Base-by-base conservation (phyloP, 176 grass and related monocot genomes). In the Rhynchospora pubera region DNA sequence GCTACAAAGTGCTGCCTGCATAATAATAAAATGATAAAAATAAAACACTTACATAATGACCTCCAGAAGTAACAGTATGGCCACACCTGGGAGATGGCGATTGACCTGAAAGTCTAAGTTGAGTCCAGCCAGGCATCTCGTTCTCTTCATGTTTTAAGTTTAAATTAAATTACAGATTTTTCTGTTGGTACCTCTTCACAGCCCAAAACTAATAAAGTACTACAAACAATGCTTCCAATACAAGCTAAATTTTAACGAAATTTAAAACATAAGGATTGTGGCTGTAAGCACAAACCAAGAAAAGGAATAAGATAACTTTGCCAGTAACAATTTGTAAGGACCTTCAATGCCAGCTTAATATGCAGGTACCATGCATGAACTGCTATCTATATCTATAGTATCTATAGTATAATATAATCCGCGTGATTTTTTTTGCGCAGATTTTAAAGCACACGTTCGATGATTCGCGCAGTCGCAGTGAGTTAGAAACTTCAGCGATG, bases 21-120 rank as follows among this genome's bases (percentile, higher is more conserved):
- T 12, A 4, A 45, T 61, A 45, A 24, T 21, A 84, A 84, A 55
- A 77, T 58, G 3, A 69, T 56, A 66, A 58, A 84, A 53, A 7
- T 15, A 89, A 87, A 82, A 84, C 64, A 84, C 83, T 85, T 94
- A 98, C 92, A 93, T 98, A 92, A 79, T 91, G 92, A 66, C 95
- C 95, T 86, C 88, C 92, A 82, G 92, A 98, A 63, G 95, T 93
- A 81, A 98, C 81, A 71, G 95, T 92, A 89, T 98, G 95, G 59
- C 95, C 95, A 55, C 92, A 98, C 57, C 95, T 75, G 58, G 95
- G 79, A 55, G 95, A 82, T 26, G 95, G 92, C 19, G 85, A 78
- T 88, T 98, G 95, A 43, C 95, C 92, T 26, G 95, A 92, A 62
- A 94, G 95, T 83, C 89, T 98, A 81, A 98, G 70, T 69, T 98